Conservation (phyloP, 768 basidiomycete genomes). For the Asterophora lycoperdoides region DNA sequence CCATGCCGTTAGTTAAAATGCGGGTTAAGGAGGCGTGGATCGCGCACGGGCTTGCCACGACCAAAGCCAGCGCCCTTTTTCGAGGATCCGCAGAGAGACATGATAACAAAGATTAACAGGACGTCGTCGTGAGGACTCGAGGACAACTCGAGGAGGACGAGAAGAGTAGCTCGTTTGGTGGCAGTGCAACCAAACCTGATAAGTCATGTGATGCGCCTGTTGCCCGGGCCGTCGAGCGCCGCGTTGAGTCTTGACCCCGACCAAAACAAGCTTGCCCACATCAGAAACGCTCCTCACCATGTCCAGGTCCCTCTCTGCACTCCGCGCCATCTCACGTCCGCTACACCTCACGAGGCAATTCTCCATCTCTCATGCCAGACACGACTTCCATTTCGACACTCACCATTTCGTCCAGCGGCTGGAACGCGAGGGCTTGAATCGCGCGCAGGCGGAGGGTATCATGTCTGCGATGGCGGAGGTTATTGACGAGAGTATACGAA, state of each 20-base stretch:
- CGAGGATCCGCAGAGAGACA: constrained; percentile 58
- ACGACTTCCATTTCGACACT: constrained; percentile 88
- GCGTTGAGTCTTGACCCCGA: neutral
- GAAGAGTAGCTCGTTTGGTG: too few species aligned
- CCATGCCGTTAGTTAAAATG: neutral
- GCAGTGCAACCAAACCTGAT: too few species aligned
- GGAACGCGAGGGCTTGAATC: constrained; percentile 83
- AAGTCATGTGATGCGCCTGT: too few species aligned
- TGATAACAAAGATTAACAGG: constrained; percentile 15
- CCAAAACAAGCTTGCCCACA: too few species aligned
- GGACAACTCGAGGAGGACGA: too few species aligned
- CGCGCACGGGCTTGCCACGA: constrained; percentile 46
- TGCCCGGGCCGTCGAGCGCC: too few species aligned
- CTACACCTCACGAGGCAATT: constrained; percentile 22
- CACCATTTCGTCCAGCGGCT: constrained; percentile 91
- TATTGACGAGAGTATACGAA: constrained; percentile 93
- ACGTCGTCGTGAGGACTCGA: neutral
- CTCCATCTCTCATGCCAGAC: constrained; percentile 22
- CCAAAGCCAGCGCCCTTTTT: constrained; percentile 51
- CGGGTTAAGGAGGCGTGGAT: neutral
- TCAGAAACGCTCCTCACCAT: constrained; percentile 4
- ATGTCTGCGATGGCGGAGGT: constrained; percentile 97
- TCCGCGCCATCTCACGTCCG: constrained; percentile 6
- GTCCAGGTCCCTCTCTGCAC: constrained; percentile 8
- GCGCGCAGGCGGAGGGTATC: constrained; percentile 92